phyloP scores from a whole-genome alignment of 805 yeast genomes.

The Wickerhamomyces queroliae region DNA sequence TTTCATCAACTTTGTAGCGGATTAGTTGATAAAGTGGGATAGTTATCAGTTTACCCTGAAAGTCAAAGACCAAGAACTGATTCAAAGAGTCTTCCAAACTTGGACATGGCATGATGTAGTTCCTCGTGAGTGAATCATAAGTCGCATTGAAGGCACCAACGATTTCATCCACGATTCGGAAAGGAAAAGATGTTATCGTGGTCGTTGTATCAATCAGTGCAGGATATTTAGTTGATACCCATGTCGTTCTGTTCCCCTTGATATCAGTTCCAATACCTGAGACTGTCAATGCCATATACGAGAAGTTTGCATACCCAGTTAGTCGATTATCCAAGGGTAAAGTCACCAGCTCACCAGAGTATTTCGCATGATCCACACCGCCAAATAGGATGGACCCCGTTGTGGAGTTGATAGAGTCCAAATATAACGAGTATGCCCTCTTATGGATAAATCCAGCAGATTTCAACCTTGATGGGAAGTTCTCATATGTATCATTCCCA shows the following conservation, averaged over 20 bases:
- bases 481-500: constrained; percentile 54
- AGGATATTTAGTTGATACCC: no score
- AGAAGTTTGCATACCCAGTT: constrained; percentile 1
- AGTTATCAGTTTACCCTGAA: background rate
- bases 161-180: no score
- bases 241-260: no score
- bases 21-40: background rate
- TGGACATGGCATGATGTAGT: no score
- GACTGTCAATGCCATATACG: no score
- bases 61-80: background rate
- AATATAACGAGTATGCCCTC: constrained; percentile 56
- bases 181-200: no score
- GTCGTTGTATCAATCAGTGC: no score
- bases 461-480: constrained; percentile 60
- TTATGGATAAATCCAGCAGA: constrained; percentile 49
- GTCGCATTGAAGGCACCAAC: no score
- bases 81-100: no score
- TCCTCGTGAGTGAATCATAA: no score
- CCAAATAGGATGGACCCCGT: constrained; percentile 52
- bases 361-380: constrained; percentile 62
- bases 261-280: no score
- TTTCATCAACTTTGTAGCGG: no score
- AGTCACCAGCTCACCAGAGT: constrained; percentile 42
- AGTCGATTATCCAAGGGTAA: constrained; percentile 45
- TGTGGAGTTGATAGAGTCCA: constrained; percentile 31